A percentile compares a stretch with the other conserved stretches of the same genome.
phyloP scores from a whole-genome alignment of 805 yeast species.

The Wickerhamiella sergipiensis region DNA sequence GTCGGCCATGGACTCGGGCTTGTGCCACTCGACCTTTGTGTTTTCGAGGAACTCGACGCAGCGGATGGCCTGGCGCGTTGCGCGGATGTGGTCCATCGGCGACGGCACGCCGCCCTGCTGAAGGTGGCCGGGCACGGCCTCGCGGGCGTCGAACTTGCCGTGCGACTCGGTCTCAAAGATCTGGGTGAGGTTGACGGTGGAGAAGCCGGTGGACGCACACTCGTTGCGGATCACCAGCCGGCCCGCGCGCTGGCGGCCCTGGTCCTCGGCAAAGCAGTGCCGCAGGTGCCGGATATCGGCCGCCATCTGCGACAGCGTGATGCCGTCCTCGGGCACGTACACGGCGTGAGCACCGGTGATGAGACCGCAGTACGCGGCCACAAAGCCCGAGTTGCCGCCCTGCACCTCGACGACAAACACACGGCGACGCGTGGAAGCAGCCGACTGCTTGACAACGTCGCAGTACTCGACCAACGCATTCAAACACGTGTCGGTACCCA shows the following conservation, averaged over 20 bases:
- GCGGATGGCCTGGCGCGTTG: conserved; percentile 78
- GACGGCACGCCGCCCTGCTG: conserved; percentile 97
- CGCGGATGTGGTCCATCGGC: conserved; percentile 83
- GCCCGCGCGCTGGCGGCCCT: conserved; percentile 73
- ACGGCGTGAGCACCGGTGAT: conserved; percentile 86
- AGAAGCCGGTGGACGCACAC: conserved; percentile 66
- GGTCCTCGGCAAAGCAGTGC: conserved; percentile 55
- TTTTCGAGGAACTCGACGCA: conserved; percentile 78
- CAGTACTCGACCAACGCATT: conserved; percentile 84
- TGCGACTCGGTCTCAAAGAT: conserved; percentile 68
- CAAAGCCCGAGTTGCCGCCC: conserved; percentile 93
- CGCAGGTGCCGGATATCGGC: conserved; percentile 61
- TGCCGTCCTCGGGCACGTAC: conserved; percentile 80
- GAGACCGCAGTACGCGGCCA: conserved; percentile 74
- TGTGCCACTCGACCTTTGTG: conserved; percentile 13
- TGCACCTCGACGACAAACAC: conserved; percentile 96
- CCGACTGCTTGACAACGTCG: conserved; percentile 88
- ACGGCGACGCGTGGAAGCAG: conserved; percentile 85
- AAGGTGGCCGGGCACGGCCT: conserved; percentile 95
- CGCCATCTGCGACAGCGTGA: conserved; percentile 51
- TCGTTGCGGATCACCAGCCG: conserved; percentile 75
- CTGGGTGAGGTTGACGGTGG: conserved; percentile 70
- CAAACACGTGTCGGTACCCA: conserved; percentile 93
- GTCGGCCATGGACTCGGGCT: conserved; percentile 4
- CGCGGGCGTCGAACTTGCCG: conserved; percentile 74